Base-by-base conservation (phyloP, 345 rosid genomes). In the Boechera retrofracta region DNA sequence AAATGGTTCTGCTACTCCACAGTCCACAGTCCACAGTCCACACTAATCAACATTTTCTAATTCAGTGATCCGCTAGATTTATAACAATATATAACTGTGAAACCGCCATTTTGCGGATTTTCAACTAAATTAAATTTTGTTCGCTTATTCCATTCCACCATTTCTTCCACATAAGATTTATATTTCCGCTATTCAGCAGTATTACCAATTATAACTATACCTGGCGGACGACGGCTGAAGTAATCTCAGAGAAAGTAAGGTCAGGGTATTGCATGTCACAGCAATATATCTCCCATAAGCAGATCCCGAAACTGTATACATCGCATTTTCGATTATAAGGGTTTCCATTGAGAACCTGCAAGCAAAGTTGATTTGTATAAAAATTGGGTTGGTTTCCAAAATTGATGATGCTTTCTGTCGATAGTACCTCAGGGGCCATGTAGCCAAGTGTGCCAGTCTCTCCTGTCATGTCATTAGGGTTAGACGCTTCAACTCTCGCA, bases 361-460 rank as follows among this genome's bases (percentile, higher is more conserved):
- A 32, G 60, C 77, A 75, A 59, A 65, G 26, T 21, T 31, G 48
- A 10, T 8, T 45, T 29, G 29, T 31, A 15, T 15, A 49, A 57
- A 48, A 12, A 41, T 10, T 18, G 2, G 56, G 7, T 49, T 39
- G 41, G 62, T 66, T 66, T 0, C 10, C 65, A 70, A 70, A 26
- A 35, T 4, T 63, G 29, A 53, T 39, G 10, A 44, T n/a, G n/a
- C 62, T 7, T 32, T 16, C n/a, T 63, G 35, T 47, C 3, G 4
- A 21, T 48, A 24, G 7, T 29, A 95, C 99, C 99, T 95, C 99
- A 29, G 99, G 98, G 78, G 99, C 99, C 99, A 95, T 95, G 83
- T 95, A 95, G 61, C 99, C 99, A 45, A 95, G 93, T 39, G 99
- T 95, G 56, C 99, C 99, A 31, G 99, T 95, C 84, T 95, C 99